Percentiles rank a stretch among this genome's conserved stretches.
phyloP scores from a whole-genome alignment of 177 flowering plant genomes.

The Tripterygium wilfordii region DNA sequence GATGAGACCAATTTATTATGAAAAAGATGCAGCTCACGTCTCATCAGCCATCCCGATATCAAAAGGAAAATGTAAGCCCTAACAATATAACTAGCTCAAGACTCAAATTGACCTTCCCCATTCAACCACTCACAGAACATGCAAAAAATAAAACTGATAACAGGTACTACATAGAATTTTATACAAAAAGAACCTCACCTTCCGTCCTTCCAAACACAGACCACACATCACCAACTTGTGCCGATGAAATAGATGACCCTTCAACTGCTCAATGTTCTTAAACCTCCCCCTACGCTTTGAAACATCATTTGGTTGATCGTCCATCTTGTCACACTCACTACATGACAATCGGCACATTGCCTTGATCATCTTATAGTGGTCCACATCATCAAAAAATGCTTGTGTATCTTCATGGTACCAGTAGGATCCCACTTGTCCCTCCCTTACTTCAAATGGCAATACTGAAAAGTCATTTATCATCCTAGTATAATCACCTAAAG shows the following conservation, averaged over 20 bases:
- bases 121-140: background rate
- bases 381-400: conserved; percentile 79
- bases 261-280: conserved; percentile 71
- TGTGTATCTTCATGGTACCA: conserved; percentile 95
- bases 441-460: conserved; percentile 54
- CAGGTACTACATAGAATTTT: background rate
- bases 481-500: conserved; percentile 84
- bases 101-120: background rate
- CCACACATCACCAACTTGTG: conserved; percentile 81
- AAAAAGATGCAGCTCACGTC: too few relatives aligned
- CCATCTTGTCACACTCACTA: conserved; percentile 70
- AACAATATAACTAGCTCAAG: background rate
- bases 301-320: conserved; percentile 45
- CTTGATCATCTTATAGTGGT: conserved; percentile 89
- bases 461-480: conserved; percentile 63
- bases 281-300: conserved; percentile 45
- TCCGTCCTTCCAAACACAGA: conserved; percentile 90
- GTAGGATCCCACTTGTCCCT: conserved; percentile 65
- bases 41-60: too few relatives aligned
- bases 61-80: too few relatives aligned
- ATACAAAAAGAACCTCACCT: conserved; percentile 37
- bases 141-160: background rate
- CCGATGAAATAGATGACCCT: conserved; percentile 68
- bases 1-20: too few relatives aligned
- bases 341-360: conserved; percentile 97